Percentiles rank a stretch among this genome's conserved stretches.
Evolutionary conservation across 495 filamentous ascomycete genomes (phyloP).

Genomic region (Delitschia confertaspora): DNA sequence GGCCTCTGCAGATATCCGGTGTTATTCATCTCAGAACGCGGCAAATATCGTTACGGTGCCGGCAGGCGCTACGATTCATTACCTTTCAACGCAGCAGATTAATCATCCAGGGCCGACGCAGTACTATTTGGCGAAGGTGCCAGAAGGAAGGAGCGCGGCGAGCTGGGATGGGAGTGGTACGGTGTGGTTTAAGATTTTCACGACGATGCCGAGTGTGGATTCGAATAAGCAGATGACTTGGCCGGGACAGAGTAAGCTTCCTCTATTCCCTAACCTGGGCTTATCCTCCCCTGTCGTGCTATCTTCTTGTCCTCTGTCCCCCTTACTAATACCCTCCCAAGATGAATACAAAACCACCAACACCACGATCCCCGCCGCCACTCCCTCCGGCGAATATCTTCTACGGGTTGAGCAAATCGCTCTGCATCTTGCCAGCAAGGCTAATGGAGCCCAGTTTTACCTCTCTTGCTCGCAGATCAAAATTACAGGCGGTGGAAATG

Average conservation of each 20-base stretch:
- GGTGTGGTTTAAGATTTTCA: conserved; percentile 25
- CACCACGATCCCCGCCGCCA: conserved; percentile 46
- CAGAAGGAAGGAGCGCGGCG: conserved; percentile 1
- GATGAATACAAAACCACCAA: conserved; percentile 23
- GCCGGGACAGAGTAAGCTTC: conserved; percentile 21
- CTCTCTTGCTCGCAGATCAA: conserved; percentile 28
- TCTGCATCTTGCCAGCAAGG: conserved; percentile 35
- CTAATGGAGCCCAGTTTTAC: conserved; percentile 31
- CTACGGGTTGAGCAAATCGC: conserved; percentile 55
- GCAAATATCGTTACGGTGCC: conserved; percentile 11
- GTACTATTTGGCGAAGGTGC: conserved; percentile 25
- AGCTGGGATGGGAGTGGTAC: conserved; percentile 21
- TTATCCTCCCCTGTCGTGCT: not conserved
- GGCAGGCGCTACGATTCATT: conserved; percentile 22
- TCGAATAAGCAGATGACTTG: conserved; percentile 25
- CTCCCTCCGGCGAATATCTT: conserved; percentile 52
- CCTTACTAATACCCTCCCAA: not conserved
- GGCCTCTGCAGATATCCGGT: conserved; percentile 22
- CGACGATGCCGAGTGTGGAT: conserved; percentile 22
- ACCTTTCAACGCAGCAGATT: conserved; percentile 23
- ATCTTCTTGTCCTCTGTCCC: not conserved
- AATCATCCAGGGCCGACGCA: conserved; percentile 26
- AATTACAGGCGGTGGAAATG: conserved; percentile 28
- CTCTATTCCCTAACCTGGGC: no score
- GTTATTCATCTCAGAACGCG: conserved; percentile 15